Conservation (phyloP, 1,139 yeast genomes). For the Yamadazyma dendronema region DNA sequence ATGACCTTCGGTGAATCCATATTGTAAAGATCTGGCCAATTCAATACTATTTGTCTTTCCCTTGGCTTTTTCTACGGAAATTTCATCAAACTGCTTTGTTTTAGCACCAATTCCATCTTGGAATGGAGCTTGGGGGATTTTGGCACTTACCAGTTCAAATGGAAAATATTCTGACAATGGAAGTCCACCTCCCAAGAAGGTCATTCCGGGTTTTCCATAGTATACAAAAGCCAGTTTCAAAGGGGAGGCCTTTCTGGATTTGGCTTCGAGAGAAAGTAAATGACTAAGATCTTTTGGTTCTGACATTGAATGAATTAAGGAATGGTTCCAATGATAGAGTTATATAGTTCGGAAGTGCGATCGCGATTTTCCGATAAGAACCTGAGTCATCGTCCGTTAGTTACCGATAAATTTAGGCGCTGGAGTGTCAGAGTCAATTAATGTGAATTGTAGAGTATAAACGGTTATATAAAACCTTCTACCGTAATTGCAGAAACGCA, state of each 20-base stretch:
- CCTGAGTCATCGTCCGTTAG: no score
- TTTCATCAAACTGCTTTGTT: constrained; percentile 50
- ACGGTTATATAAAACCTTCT: no score
- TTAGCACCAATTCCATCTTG: constrained; percentile 70
- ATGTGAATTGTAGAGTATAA: not conserved
- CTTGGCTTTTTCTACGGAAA: constrained; percentile 42
- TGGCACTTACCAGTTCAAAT: constrained; percentile 69
- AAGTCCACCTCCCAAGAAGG: constrained; percentile 93
- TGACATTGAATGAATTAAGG: no score
- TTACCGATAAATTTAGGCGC: no score
- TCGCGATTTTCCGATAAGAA: no score
- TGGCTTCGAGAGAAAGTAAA: constrained; percentile 75
- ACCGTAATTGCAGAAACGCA: constrained; percentile 77
- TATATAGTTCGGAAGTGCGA: no score
- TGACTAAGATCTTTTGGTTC: constrained; percentile 68
- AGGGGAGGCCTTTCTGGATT: constrained; percentile 72
- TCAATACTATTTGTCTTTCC: constrained; percentile 59
- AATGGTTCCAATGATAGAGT: no score
- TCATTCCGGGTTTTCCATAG: constrained; percentile 69
- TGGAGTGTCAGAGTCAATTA: no score
- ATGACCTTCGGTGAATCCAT: constrained; percentile 83
- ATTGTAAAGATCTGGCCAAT: constrained; percentile 83
- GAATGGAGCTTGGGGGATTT: constrained; percentile 70
- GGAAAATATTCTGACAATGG: constrained; percentile 92
- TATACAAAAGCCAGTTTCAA: constrained; percentile 83